These are phyloP conservation scores for Colletotrichum sidae DNA, from an alignment of 2,329 filamentous ascomycete genomes.

Conservation along the genomic window DNA sequence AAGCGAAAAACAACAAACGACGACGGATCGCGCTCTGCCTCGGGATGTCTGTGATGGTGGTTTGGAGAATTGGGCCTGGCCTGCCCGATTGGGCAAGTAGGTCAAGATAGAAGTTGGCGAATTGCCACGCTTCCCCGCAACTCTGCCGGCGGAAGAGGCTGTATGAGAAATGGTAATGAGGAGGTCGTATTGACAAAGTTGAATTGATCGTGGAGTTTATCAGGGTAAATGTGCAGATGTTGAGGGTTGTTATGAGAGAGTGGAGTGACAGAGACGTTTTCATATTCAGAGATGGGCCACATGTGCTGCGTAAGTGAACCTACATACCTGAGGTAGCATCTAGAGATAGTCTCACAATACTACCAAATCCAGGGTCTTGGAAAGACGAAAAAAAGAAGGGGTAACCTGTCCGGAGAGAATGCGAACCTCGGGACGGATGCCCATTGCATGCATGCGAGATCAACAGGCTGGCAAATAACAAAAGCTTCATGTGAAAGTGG, in stretches of 20 bases:
- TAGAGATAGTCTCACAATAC: too few relatives aligned
- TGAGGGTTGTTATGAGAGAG: too few relatives aligned
- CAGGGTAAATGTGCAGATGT: neutral
- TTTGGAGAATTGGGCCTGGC: slow-evolving; percentile 3
- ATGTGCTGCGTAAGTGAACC: too few relatives aligned
- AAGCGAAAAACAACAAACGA: too few relatives aligned
- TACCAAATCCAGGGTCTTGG: neutral
- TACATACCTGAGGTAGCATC: neutral
- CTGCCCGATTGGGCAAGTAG: slow-evolving; percentile 15
- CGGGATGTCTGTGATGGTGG: slow-evolving; percentile 3
- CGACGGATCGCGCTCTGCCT: slow-evolving; percentile 3
- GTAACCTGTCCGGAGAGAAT: neutral
- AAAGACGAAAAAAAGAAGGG: neutral
- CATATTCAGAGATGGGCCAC: too few relatives aligned
- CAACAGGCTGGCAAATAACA: neutral
- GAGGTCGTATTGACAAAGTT: neutral
- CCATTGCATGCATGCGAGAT: slow-evolving; percentile 7
- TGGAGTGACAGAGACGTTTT: too few relatives aligned
- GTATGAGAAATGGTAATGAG: slow-evolving; percentile 1
- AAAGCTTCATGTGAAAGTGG: slow-evolving; percentile 27
- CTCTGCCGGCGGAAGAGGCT: slow-evolving; percentile 12
- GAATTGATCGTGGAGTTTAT: slow-evolving; percentile 1
- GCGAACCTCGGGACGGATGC: slow-evolving; percentile 14
- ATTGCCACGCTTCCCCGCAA: slow-evolving; percentile 23
- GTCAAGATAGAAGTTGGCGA: slow-evolving; percentile 5